phyloP scores from a whole-genome alignment of 2,329 filamentous ascomycete genomes.

The Colletotrichum sp. region DNA sequence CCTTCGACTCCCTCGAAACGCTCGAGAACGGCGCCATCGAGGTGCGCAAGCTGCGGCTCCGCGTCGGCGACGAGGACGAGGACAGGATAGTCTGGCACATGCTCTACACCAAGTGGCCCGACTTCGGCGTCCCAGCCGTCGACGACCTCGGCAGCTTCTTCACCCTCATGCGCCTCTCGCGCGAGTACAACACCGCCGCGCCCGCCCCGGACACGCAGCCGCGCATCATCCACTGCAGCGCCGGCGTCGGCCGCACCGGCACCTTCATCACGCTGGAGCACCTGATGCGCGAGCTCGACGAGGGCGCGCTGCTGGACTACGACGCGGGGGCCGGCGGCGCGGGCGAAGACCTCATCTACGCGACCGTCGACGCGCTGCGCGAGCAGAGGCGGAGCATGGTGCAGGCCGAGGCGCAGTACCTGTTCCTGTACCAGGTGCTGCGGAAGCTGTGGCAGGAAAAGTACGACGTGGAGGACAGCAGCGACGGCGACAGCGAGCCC shows the following conservation, averaged over 20 bases:
- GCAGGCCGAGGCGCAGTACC: conserved; percentile 82
- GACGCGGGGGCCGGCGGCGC: conserved; percentile 32
- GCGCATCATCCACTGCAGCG: conserved; percentile 85
- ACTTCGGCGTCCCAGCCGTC: conserved; percentile 81
- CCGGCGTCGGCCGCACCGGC: conserved; percentile 90
- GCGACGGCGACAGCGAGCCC: conserved; percentile 44
- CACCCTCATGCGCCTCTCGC: conserved; percentile 71
- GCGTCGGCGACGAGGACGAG: conserved; percentile 48
- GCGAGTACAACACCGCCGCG: conserved; percentile 54
- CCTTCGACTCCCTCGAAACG: conserved; percentile 67
- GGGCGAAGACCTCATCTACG: conserved; percentile 70
- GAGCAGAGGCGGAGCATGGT: conserved; percentile 96
- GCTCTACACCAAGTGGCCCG: conserved; percentile 87
- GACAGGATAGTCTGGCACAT: conserved; percentile 74
- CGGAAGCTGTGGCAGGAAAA: conserved; percentile 75
- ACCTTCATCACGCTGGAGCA: conserved; percentile 98
- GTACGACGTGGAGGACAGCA: conserved; percentile 47
- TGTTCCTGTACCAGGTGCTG: conserved; percentile 88
- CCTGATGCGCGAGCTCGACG: conserved; percentile 80
- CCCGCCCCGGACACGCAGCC: conserved; percentile 51
- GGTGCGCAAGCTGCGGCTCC: conserved; percentile 73
- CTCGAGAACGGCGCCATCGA: conserved; percentile 65
- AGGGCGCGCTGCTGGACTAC: conserved; percentile 67
- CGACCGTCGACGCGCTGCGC: conserved; percentile 80
- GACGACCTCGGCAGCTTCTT: conserved; percentile 72